These are phyloP conservation scores for Lepidium aucheri DNA, from an alignment of 345 rosid species.

Conservation along the genomic window DNA sequence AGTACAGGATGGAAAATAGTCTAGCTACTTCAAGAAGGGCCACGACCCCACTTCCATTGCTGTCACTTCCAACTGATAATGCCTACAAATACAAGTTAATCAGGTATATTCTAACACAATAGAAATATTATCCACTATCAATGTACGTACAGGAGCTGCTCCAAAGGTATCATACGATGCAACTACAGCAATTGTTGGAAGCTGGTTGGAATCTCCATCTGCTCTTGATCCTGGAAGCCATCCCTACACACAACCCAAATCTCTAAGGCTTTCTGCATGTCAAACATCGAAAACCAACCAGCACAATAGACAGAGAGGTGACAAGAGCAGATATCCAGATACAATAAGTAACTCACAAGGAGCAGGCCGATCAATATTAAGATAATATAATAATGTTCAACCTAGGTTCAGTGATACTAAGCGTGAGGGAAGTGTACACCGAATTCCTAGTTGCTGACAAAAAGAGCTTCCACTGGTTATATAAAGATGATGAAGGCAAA, in stretches of 20 bases:
- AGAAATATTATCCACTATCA: constrained; percentile 4
- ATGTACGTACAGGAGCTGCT: constrained; percentile 82
- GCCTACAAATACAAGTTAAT: constrained; percentile 48
- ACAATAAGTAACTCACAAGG: not conserved
- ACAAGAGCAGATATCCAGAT: not conserved
- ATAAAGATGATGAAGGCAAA: not conserved
- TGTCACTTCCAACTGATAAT: constrained; percentile 89
- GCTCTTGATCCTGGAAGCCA: constrained; percentile 90
- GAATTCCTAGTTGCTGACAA: constrained; percentile 1
- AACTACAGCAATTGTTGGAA: constrained; percentile 90
- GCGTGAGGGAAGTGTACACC: not conserved
- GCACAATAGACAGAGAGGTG: not conserved
- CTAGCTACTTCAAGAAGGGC: constrained; percentile 97
- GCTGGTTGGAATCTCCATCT: constrained; percentile 84
- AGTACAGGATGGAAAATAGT: constrained; percentile 81
- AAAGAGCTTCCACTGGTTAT: not conserved
- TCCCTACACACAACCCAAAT: constrained; percentile 48
- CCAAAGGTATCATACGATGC: constrained; percentile 97
- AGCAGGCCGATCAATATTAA: not conserved
- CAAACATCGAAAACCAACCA: not conserved
- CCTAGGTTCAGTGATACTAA: not conserved
- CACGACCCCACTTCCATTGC: constrained; percentile 94
- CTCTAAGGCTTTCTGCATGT: constrained; percentile 1
- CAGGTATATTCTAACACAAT: constrained; percentile 5
- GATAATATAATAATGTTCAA: not conserved